A percentile compares a stretch with the other conserved stretches of the same genome.
phyloP scores from a whole-genome alignment of 1,139 yeast species.

The Scheffersomyces illinoinensis region DNA sequence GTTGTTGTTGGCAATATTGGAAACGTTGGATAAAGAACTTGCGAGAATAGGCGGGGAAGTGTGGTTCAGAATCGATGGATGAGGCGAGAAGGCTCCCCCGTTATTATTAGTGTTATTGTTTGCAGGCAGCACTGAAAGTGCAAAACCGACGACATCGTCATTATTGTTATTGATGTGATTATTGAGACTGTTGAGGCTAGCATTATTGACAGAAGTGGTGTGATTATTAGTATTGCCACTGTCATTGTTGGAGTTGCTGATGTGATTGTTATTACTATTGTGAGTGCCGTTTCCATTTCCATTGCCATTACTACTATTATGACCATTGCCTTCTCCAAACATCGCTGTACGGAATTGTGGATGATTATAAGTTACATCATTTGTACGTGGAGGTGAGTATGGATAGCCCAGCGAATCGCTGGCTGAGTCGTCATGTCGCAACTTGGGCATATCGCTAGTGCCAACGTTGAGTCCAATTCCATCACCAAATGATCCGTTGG shows the following conservation, averaged over 20 bases:
- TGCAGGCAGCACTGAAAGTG: background rate
- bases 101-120: background rate
- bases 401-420: background rate
- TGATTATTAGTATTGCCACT: background rate
- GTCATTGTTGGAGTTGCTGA: background rate
- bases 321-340: slow-evolving; percentile 3
- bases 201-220: background rate
- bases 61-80: background rate
- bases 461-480: slow-evolving; percentile 1
- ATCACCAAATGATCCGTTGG: slow-evolving; percentile 15
- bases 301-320: background rate
- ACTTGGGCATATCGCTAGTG: background rate
- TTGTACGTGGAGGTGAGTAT: background rate
- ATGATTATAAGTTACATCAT: background rate
- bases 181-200: background rate
- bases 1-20: background rate
- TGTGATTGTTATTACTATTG: background rate
- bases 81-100: background rate
- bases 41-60: background rate
- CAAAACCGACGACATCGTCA: background rate
- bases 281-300: background rate
- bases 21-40: background rate
- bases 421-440: background rate
- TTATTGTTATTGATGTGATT: background rate
- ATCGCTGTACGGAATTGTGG: slow-evolving; percentile 26